These are phyloP conservation scores for Phlebiopsis gigantea DNA, from an alignment of 768 basidiomycete genomes.

Conservation along the genomic window DNA sequence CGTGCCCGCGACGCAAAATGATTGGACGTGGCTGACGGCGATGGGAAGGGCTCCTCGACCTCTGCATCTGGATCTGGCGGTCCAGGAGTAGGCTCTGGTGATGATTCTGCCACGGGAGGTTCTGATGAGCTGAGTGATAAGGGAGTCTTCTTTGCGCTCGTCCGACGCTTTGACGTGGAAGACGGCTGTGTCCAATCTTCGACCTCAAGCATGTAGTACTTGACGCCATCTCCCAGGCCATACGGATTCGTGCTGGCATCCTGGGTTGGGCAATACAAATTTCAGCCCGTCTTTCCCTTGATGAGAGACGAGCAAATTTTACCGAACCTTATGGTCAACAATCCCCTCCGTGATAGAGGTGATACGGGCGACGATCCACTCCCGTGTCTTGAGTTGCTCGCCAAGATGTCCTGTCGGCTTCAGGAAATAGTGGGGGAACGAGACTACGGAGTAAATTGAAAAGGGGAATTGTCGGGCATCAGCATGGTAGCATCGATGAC, in stretches of 20 bases:
- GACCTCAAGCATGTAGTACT: slow-evolving; percentile 91
- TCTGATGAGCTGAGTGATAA: slow-evolving; percentile 17
- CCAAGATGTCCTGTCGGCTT: slow-evolving; percentile 81
- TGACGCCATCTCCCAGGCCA: slow-evolving; percentile 80
- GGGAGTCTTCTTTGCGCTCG: slow-evolving; percentile 39
- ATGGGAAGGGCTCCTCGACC: slow-evolving; percentile 68
- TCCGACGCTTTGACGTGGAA: slow-evolving; percentile 52
- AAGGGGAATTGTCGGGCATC: slow-evolving; percentile 30
- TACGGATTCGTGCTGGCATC: slow-evolving; percentile 86
- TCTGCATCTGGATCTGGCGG: slow-evolving; percentile 66
- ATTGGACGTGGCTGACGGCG: slow-evolving; percentile 62
- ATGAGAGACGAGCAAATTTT: background rate
- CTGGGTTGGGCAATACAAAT: slow-evolving; percentile 32
- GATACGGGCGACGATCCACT: slow-evolving; percentile 94
- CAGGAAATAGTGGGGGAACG: slow-evolving; percentile 97
- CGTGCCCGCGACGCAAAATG: slow-evolving; percentile 60
- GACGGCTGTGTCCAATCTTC: slow-evolving; percentile 88
- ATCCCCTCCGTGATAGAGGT: slow-evolving; percentile 83
- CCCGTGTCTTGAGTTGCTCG: slow-evolving; percentile 84
- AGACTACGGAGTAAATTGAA: slow-evolving; percentile 46
- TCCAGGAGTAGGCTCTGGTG: slow-evolving; percentile 46
- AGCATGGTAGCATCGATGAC: slow-evolving; percentile 13
- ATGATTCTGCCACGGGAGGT: slow-evolving; percentile 20
- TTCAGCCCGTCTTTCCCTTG: background rate
- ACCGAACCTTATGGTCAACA: slow-evolving; percentile 68